These are phyloP conservation scores for Pythium pyrilobum DNA, from an alignment of 352 stramenopile genomes.

Conservation along the genomic window DNA sequence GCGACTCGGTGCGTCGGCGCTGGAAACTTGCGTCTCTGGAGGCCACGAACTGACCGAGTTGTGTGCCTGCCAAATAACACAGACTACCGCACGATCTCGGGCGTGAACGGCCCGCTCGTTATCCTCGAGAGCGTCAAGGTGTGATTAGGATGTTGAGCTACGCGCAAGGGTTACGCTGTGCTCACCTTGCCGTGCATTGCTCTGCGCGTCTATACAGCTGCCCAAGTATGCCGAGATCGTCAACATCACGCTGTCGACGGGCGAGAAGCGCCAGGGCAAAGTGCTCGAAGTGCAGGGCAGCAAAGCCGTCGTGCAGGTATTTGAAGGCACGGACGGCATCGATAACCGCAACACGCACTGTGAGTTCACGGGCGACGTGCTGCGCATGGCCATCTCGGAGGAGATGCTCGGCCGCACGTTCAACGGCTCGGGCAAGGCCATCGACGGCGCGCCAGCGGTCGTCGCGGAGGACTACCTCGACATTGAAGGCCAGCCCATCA, in stretches of 20 bases:
- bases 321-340: constrained; percentile 98
- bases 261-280: constrained; percentile 90
- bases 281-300: constrained; percentile 97
- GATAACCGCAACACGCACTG: constrained; percentile 98
- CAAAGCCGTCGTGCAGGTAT: constrained; percentile 95
- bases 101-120: constrained; percentile 98
- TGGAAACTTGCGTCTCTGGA: neutral
- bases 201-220: too few relatives aligned
- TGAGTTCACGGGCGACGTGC: constrained; percentile 98
- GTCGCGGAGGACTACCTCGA: constrained; percentile 98
- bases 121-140: constrained; percentile 99
- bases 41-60: neutral
- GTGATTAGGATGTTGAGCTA: neutral
- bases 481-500: constrained; percentile 99
- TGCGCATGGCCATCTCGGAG: constrained; percentile 99
- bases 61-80: neutral
- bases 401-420: constrained; percentile 98
- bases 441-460: constrained; percentile 96
- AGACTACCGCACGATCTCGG: constrained; percentile 97
- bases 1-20: constrained; percentile 50
- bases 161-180: neutral
- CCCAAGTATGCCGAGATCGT: constrained; percentile 99
- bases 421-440: constrained; percentile 98
- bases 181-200: too few relatives aligned
- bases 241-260: constrained; percentile 96